A percentile compares a stretch with the other conserved stretches of the same genome.
These are phyloP conservation scores for Aspergillus avenaceus DNA, from an alignment of 495 filamentous ascomycete species.

Conservation along the genomic window DNA sequence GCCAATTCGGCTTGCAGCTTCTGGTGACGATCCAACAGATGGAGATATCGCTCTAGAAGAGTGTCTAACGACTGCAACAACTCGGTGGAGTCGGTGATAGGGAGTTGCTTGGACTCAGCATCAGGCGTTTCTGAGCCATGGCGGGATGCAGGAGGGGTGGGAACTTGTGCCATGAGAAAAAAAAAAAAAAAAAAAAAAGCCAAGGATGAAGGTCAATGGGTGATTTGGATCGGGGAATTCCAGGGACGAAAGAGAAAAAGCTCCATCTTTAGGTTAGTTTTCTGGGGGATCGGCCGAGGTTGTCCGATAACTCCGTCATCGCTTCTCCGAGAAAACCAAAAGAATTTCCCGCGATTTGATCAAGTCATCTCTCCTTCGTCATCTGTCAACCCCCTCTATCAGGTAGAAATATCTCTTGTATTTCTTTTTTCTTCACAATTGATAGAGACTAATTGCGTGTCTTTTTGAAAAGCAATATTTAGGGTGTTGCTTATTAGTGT, in stretches of 20 bases:
- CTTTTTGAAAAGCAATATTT: too few relatives aligned
- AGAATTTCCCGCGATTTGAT: conserved; percentile 35
- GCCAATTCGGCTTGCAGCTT: conserved; percentile 51
- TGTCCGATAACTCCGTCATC: conserved; percentile 45
- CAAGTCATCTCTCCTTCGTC: conserved; percentile 1
- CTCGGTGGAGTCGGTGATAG: conserved; percentile 17
- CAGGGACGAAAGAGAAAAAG: conserved; percentile 12
- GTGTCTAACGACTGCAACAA: conserved; percentile 49
- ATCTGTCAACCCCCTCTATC: not conserved
- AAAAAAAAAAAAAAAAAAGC: not conserved
- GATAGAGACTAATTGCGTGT: not conserved
- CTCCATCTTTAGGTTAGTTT: conserved; percentile 6
- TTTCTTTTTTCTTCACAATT: not conserved
- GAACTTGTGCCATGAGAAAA: conserved; percentile 30
- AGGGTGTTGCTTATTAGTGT: too few relatives aligned
- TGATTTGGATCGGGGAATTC: not conserved
- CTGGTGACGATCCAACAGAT: conserved; percentile 67
- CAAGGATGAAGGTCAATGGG: not conserved
- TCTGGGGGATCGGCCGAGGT: conserved; percentile 20
- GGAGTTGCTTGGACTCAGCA: conserved; percentile 14
- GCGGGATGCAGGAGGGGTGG: conserved; percentile 35
- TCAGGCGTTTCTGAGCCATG: conserved; percentile 27
- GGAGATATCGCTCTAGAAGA: conserved; percentile 66
- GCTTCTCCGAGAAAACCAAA: conserved; percentile 19
- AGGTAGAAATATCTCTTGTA: not conserved